Evolutionary conservation across 768 basidiomycete genomes (phyloP), one percentile per base, ranked within the genome.

Genomic region (Gloeostereum incarnatum): DNA sequence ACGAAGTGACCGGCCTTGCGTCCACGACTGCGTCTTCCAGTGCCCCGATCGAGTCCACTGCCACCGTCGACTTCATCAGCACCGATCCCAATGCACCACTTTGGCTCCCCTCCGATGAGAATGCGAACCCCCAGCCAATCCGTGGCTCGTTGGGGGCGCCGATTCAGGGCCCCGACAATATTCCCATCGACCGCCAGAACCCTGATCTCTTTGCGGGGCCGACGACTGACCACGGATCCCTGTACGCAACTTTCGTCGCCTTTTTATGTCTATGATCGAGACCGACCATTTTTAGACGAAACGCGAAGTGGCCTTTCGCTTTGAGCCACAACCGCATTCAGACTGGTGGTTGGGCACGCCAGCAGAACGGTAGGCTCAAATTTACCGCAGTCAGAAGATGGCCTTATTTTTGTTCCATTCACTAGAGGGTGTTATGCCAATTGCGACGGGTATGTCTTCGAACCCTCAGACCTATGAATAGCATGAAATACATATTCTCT

Each of bases 241-340:
- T 83, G 66, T 62, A 40, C 33, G 65, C 46, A 11, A 5, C 7
- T 23, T 27, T 27, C 21, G 33, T 25, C 33, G 27, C 16, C 16
- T 23, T 11, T n/a, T n/a, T n/a, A n/a, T n/a, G n/a, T n/a, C n/a
- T n/a, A n/a, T n/a, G n/a, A n/a, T n/a, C n/a, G 30, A 13, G 36
- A 22, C 36, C 31, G 20, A n/a, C 27, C 43, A 6, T 42, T 4
- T 6, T 20, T 37, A 67, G 61, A 1, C 36, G 43, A 0, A 79
- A 78, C 45, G 64, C 65, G 43, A 81, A 80, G 47, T 81, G 80
- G 80, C 70, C 78, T 0, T 75, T 79, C 49, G 60, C 69, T 35
- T 51, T 77, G 16, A 78, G 77, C 43, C 75, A 76, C 48, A 78
- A 66, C 48, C 71, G 75, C 22, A 45, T 81, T 5, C 67, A 69